Evolutionary conservation across 2,329 filamentous ascomycete species (phyloP).

Genomic region (Fusarium incarnatum): DNA sequence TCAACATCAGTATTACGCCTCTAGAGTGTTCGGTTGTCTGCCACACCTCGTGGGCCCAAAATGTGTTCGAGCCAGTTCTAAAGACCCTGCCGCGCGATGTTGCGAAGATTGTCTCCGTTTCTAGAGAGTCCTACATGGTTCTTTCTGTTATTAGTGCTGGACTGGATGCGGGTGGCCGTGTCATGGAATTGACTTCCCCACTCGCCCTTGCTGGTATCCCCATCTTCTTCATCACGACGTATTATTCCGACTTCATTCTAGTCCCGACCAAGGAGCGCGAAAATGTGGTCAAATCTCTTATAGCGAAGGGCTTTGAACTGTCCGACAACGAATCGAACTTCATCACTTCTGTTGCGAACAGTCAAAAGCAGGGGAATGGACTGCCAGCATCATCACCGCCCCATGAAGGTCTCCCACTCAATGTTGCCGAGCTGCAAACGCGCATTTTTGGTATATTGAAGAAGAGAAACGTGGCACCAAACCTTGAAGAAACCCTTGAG

Average conservation of each 20-base stretch:
- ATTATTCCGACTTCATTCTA: conserved; percentile 97
- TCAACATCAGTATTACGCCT: conserved; percentile 93
- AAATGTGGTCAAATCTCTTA: conserved; percentile 80
- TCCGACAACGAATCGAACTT: conserved; percentile 77
- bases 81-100: conserved; percentile 67
- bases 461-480: conserved; percentile 78
- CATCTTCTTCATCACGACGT: conserved; percentile 98
- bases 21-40: conserved; percentile 95
- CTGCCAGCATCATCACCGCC: conserved; percentile 62
- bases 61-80: conserved; percentile 80
- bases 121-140: conserved; percentile 84
- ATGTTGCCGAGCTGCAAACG: conserved; percentile 80
- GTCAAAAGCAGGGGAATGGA: conserved; percentile 46
- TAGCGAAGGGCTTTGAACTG: conserved; percentile 86
- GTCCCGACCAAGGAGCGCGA: conserved; percentile 80
- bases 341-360: conserved; percentile 63
- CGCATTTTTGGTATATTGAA: conserved; percentile 88
- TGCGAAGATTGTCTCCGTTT: conserved; percentile 74
- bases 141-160: conserved; percentile 92
- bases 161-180: conserved; percentile 89
- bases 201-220: conserved; percentile 92
- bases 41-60: conserved; percentile 77
- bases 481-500: conserved; percentile 74
- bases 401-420: conserved; percentile 80
- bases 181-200: conserved; percentile 90